Base-by-base conservation (phyloP, 495 filamentous ascomycete genomes). In the Lophium mytilinum region DNA sequence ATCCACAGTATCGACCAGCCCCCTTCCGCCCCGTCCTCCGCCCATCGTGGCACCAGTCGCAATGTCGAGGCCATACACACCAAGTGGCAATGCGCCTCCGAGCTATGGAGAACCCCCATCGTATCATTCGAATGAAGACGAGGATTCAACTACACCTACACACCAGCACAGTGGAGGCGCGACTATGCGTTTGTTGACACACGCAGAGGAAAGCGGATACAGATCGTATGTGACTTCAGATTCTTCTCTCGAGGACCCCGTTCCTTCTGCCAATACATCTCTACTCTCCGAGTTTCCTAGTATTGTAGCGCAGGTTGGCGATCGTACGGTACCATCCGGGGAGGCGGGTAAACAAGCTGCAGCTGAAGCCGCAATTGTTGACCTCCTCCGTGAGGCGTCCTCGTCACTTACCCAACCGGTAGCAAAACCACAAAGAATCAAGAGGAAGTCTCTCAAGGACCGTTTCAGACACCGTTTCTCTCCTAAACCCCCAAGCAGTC, bases 161-260 rank as follows among this genome's bases (percentile, higher is more conserved):
- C 60, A 56, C 37, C 47, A 45, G 41, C 45, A 33, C 45, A 48
- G 21, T 18, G 33, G 45, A 19, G 79, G 76, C 39, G 69, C 78
- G 14, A 80, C 82, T 0, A 83, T 85, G 82, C 78, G 83, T 14
- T 68, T 86, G 63, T 65, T 86, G 53, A 80, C 80, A 6, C 75
- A 76, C n/a, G 75, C 70, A 30, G 73, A 80, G 34, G 75, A 79
- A 9, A 61, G 64, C 33, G 71, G 75, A 52, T 72, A 71, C 54
- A 73, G 69, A 58, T 70, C 76, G 78, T 80, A 74, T 50, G 68
- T 70, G 52, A 19, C 18, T 15, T 48, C 52, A 17, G 43, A 46
- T 53, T 50, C 45, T 54, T 57, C 70, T 74, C 55, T 55, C 52
- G 49, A 52, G 36, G 50, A 41, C 8, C 55, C 48, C 7, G 9